A percentile compares a stretch with the other conserved stretches of the same genome.
These are phyloP conservation scores for Phyllosticta citrichinensis DNA, from an alignment of 2,329 filamentous ascomycete genomes.

Conservation along the genomic window DNA sequence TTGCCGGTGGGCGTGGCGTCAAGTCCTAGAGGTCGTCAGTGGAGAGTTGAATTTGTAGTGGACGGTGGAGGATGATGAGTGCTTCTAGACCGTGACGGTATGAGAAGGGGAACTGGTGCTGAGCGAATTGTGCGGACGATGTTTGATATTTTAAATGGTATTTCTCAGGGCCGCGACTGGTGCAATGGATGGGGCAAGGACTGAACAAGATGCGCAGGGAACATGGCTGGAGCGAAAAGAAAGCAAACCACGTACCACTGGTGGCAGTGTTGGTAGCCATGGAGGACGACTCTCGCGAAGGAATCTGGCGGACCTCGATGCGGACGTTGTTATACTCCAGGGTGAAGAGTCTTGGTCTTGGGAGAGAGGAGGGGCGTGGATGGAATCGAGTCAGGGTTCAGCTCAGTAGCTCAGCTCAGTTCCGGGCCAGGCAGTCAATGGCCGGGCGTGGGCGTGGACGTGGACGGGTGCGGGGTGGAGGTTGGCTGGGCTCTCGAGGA, in stretches of 20 bases:
- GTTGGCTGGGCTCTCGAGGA: background rate
- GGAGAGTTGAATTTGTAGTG: background rate
- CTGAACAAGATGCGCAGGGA: background rate
- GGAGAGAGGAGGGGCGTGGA: background rate
- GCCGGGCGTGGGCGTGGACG: background rate
- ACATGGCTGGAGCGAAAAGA: background rate
- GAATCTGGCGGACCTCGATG: constrained; percentile 9
- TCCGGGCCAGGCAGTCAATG: background rate
- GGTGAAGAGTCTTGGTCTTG: background rate
- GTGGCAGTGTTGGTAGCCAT: constrained; percentile 8
- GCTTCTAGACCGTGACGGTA: background rate
- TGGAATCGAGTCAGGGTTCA: background rate
- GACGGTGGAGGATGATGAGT: background rate
- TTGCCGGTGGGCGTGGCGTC: constrained; percentile 15
- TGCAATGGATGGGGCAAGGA: background rate
- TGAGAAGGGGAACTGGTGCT: background rate
- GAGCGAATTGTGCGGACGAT: background rate
- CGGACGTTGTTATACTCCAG: constrained; percentile 11
- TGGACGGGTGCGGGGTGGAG: background rate
- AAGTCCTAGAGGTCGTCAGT: constrained; percentile 11
- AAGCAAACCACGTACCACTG: background rate
- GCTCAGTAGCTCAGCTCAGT: background rate
- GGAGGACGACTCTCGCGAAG: background rate
- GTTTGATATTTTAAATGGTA: too few species aligned
- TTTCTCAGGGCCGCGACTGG: too few species aligned